Conservation (phyloP, 176 grass and related monocot genomes). For the Rhynchospora pubera region DNA sequence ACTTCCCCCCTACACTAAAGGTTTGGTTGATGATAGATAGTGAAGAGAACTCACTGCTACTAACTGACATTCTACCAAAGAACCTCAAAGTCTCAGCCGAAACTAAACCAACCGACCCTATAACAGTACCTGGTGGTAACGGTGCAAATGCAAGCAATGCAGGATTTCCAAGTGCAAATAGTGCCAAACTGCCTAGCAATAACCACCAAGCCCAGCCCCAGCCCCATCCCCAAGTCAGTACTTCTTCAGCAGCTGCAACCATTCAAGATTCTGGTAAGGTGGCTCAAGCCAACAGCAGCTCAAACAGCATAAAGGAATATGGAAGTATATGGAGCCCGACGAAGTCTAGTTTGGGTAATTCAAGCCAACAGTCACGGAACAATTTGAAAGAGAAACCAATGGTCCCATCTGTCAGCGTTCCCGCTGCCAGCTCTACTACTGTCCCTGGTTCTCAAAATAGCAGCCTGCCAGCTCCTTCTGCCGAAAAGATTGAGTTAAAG, state of each 20-base stretch:
- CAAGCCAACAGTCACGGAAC: conserved; percentile 38
- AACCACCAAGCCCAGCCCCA: conserved; percentile 32
- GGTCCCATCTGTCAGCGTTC: conserved; percentile 28
- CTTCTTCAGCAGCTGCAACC: conserved; percentile 30
- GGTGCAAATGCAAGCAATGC: conserved; percentile 5
- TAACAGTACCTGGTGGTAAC: conserved; percentile 18
- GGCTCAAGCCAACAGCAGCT: conserved; percentile 5
- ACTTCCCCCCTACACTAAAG: conserved; percentile 65
- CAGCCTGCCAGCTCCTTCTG: background rate
- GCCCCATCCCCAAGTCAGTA: conserved; percentile 22
- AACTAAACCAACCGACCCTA: conserved; percentile 20
- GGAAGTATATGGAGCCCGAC: conserved; percentile 50
- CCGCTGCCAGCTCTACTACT: background rate
- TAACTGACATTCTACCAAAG: conserved; percentile 57
- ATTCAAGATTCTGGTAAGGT: conserved; percentile 35
- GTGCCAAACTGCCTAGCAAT: conserved; percentile 25
- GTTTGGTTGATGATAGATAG: conserved; percentile 89
- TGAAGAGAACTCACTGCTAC: conserved; percentile 62
- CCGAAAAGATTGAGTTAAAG: conserved; percentile 7
- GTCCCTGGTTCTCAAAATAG: background rate
- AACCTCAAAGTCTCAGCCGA: conserved; percentile 39
- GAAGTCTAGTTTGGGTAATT: conserved; percentile 25
- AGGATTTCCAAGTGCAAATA: background rate
- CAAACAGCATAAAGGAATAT: conserved; percentile 31
- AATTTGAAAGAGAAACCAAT: conserved; percentile 27